Conservation (phyloP, 2,329 filamentous ascomycete species). For the Trichoderma aggressivum region DNA sequence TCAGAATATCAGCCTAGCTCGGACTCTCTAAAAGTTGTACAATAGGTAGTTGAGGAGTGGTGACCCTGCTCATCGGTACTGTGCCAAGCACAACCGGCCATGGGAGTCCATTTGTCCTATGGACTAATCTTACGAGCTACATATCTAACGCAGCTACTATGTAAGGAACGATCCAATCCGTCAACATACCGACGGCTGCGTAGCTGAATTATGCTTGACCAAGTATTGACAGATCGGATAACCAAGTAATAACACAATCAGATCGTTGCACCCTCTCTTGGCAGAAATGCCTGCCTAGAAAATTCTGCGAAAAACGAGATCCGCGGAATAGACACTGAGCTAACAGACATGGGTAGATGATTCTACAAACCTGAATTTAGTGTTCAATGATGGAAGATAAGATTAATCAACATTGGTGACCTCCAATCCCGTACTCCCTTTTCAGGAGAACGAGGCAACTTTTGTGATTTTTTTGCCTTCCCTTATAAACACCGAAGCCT, state of each 20-base stretch:
- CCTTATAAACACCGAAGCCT: too few species aligned
- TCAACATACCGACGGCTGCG: not conserved
- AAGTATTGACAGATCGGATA: not conserved
- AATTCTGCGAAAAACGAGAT: too few species aligned
- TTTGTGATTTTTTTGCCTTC: too few species aligned
- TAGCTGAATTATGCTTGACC: not conserved
- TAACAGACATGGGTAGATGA: too few species aligned
- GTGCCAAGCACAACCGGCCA: not conserved
- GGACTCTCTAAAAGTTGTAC: not conserved
- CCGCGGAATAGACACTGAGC: too few species aligned
- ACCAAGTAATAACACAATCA: too few species aligned
- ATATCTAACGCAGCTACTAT: not conserved
- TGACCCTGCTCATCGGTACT: accelerated
- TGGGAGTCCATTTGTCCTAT: not conserved
- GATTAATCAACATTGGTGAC: accelerated
- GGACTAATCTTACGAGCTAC: not conserved
- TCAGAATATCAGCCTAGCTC: not conserved
- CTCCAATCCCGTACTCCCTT: too few species aligned
- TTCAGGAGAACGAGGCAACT: too few species aligned
- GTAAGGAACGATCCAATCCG: not conserved
- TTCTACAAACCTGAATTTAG: too few species aligned
- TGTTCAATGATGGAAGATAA: not conserved
- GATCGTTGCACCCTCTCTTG: too few species aligned
- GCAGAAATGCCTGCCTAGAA: too few species aligned
- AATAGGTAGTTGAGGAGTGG: not conserved